Conservation (phyloP, 768 basidiomycete species). For the Leccinum aurantiacum region DNA sequence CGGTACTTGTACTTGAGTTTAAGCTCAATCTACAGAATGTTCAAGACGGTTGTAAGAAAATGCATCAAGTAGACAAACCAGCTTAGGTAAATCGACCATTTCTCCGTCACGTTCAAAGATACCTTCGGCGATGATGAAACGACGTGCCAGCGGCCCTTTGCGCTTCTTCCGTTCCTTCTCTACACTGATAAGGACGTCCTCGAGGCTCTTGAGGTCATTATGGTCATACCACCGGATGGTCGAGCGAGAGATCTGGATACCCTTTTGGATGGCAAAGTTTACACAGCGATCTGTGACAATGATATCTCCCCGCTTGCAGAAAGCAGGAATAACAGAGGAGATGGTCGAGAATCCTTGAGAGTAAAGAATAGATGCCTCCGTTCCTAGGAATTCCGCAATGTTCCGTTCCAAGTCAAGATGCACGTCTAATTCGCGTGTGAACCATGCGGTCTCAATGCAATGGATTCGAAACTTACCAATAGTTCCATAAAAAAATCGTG, state of each 20-base stretch:
- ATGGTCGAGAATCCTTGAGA: constrained; percentile 92
- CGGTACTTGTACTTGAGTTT: constrained; percentile 97
- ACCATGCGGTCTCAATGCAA: not conserved
- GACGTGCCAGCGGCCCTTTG: constrained; percentile 74
- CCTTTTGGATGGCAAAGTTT: constrained; percentile 94
- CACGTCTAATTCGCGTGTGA: constrained; percentile 58
- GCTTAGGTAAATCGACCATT: constrained; percentile 88
- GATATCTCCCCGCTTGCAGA: constrained; percentile 96
- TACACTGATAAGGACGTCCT: constrained; percentile 78
- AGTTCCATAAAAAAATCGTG: constrained; percentile 80
- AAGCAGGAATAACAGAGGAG: constrained; percentile 93
- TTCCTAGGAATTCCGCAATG: constrained; percentile 87
- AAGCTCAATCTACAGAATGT: constrained; percentile 72
- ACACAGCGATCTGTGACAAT: constrained; percentile 98
- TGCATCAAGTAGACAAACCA: constrained; percentile 57
- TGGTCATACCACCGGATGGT: constrained; percentile 96
- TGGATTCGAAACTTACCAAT: constrained; percentile 57
- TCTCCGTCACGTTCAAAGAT: constrained; percentile 94
- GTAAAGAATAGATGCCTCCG: constrained; percentile 88
- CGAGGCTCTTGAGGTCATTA: constrained; percentile 88
- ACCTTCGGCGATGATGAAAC: constrained; percentile 96
- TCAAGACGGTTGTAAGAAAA: not conserved
- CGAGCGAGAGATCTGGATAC: constrained; percentile 88
- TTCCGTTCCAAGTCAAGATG: constrained; percentile 88
- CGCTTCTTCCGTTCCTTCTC: constrained; percentile 90